A percentile compares a stretch with the other conserved stretches of the same genome.
Conservation (phyloP, 371 early-diverging fungal genomes). For the Mortierella sp. region DNA sequence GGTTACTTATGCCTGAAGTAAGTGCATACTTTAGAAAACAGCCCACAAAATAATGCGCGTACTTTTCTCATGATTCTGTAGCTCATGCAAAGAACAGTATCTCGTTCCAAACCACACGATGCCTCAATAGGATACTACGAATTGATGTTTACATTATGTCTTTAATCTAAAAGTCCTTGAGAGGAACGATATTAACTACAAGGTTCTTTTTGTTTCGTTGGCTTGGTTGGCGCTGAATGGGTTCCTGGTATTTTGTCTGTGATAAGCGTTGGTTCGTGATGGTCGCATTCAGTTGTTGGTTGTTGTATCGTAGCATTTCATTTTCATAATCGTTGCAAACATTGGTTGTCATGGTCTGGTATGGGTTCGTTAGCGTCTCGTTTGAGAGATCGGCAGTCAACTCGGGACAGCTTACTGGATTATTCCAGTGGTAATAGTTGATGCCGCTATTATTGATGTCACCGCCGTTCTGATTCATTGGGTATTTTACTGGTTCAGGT, state of each 20-base stretch:
- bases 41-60: constrained; percentile 9
- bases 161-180: constrained; percentile 16
- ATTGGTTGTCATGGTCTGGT: neutral
- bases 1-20: no score
- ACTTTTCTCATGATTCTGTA: no score
- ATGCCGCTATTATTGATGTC: neutral
- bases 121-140: neutral
- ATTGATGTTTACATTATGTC: constrained; percentile 13
- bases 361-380: constrained; percentile 9
- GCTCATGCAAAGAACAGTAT: no score
- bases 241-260: neutral
- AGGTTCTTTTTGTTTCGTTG: constrained; percentile 9
- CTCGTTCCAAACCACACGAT: neutral
- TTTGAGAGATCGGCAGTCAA: constrained; percentile 1
- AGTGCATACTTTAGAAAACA: neutral
- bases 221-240: neutral
- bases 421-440: neutral
- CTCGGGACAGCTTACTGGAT: neutral
- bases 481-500: constrained; percentile 10
- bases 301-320: neutral
- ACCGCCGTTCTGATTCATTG: neutral
- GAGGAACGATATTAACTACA: neutral
- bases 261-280: neutral
- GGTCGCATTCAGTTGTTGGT: neutral
- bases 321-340: constrained; percentile 7